Base-by-base conservation (phyloP, 73 alveolate species). In the Symbiodinium pilosum region DNA sequence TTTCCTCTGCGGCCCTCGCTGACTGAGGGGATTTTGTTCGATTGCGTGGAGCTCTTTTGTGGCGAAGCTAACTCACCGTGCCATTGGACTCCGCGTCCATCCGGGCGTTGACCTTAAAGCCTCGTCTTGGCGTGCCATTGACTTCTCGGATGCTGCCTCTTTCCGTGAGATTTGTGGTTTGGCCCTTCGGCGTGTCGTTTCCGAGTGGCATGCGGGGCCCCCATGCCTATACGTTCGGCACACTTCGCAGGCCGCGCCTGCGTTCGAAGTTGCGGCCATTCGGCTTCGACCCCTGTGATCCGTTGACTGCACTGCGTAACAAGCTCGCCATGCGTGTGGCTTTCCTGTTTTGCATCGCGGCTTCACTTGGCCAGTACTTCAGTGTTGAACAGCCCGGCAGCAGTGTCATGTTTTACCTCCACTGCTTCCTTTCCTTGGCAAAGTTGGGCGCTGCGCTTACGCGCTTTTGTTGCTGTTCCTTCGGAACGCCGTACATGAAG, bases 371-470 rank as follows among this genome's bases (percentile, higher is more conserved):
- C 24, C 9, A 26, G 6, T 83, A 44, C 51, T 39, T 43, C 44
- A 84, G 93, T 47, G 47, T 84, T 34, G 93, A 43, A 51, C 93
- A 84, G 51, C 93, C 93, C 34, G 93, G 93, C 44, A 30, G 81
- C 16, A 32, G 56, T 26, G 40, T 59, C n/a, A 1, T 84, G 51
- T 84, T 44, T 34, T 41, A 34, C 32, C 30, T 44, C 52, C 81
- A 44, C 38, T 44, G 43, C 51, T 84, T 4, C 32, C 18, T 8
- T 3, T 28, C 18, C 21, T 9, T 84, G 2, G 93, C 40, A 77
- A 7, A 2, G 16, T 68, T 24, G 11, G 93, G 93, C 0, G 43
- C 56, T 24, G 77, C 38, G 81, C n/a, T 84, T 16, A 9, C 77
- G 16, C 75, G 47, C 34, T 84, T 84, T 47, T 34, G 51, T 2